phyloP scores from a whole-genome alignment of 306 rosid genomes.

The cucumber (Cucumis sativus) region DNA sequence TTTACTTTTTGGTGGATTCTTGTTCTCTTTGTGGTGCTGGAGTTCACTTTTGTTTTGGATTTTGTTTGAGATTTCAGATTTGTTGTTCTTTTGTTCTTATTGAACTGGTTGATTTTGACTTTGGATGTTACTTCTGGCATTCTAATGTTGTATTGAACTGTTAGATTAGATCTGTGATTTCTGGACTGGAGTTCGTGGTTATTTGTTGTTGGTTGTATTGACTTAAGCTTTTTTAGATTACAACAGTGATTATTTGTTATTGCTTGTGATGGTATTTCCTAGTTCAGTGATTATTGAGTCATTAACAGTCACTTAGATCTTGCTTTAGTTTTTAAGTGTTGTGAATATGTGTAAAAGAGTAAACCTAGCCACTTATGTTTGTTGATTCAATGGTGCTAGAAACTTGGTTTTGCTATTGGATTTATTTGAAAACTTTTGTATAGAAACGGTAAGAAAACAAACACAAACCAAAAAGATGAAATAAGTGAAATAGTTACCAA shows the following conservation, averaged over 20 bases:
- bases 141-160: background rate
- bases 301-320: background rate
- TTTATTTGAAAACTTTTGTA: background rate
- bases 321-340: background rate
- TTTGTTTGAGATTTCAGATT: background rate
- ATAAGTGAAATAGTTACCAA: too few species aligned
- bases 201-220: too few species aligned
- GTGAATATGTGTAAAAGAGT: background rate
- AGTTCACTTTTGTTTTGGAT: background rate
- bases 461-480: too few species aligned
- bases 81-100: background rate
- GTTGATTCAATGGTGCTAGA: background rate
- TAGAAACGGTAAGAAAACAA: background rate
- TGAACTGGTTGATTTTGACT: background rate
- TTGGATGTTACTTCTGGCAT: background rate
- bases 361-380: background rate
- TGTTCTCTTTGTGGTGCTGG: background rate
- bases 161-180: constrained; percentile 1
- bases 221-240: background rate
- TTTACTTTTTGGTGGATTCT: background rate
- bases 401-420: background rate
- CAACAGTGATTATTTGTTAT: background rate
- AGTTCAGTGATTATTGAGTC: background rate
- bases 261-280: background rate
- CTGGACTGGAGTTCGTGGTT: background rate